Base-by-base conservation (phyloP, 2,329 filamentous ascomycete species). In the Fusarium sp. region DNA sequence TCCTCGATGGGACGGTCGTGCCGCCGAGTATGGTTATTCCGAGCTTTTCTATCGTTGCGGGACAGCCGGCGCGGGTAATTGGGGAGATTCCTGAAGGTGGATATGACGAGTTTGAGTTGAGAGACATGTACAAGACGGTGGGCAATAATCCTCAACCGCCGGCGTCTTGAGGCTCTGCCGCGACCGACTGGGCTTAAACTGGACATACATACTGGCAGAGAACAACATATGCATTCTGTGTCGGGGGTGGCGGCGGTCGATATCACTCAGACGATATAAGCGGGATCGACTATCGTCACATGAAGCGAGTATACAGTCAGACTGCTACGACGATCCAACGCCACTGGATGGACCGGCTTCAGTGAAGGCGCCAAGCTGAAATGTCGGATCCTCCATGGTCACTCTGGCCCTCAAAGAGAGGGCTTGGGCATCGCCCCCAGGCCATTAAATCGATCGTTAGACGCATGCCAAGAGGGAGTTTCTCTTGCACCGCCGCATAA, bases 1-100 rank as follows among this genome's bases (percentile, higher is more conserved):
- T 99, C 39, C 80, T 98, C 69, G 93, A 97, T 62, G 91, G 91
- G 29, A 88, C 92, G 0, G 90, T 97, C 6, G 87, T 99, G 8
- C 92, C 96, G 4, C 84, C 91, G 0, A 91, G 93, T 63, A 97
- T 96, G 90, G 93, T 98, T 23, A 91, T 98, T 55, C 94, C 95
- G 2, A 94, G 93, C 75, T 97, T 96, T 77, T 94, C 90, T 55
- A 88, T 98, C 55, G 94, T 99, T n/a, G 95, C 90, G 0, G 94
- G 94, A 0, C 84, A 87, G 75, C 94, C 94, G 2, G 94, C 90
- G 1, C 84, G 91, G 56, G 90, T 97, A 46, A 86, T 97, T 6
- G 93, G 92, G 2, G 93, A 97, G 80, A 85, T 96, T 4, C 88
- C 89, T 0, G 91, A 93, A 75, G 91, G 92, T 3, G 87, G 85